phyloP scores from a whole-genome alignment of 176 grass and related monocot species.

The Phragmites australis region DNA sequence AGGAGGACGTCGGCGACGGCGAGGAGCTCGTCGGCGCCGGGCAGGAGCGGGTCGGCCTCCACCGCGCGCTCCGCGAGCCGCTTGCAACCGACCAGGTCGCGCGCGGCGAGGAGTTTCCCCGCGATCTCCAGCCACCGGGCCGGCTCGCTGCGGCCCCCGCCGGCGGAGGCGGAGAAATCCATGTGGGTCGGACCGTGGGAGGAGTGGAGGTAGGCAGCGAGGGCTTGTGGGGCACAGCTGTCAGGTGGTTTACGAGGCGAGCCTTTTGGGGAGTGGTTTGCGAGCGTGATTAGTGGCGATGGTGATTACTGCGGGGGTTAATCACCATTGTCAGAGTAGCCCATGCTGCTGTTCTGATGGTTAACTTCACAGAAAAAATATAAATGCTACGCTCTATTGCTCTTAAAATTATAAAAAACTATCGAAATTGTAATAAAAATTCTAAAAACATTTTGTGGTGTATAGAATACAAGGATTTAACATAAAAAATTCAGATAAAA shows the following conservation, averaged over 20 bases:
- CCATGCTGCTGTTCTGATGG: too few species aligned
- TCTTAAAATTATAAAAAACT: too few species aligned
- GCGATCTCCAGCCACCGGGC: slow-evolving; percentile 84
- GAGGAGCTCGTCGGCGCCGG: slow-evolving; percentile 81
- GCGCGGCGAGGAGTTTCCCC: slow-evolving; percentile 63
- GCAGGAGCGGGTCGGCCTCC: slow-evolving; percentile 68
- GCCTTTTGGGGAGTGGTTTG: not conserved
- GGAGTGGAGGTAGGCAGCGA: slow-evolving; percentile 6
- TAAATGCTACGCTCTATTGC: too few species aligned
- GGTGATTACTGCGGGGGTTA: too few species aligned
- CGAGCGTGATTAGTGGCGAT: too few species aligned
- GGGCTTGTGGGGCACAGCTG: slow-evolving; percentile 32
- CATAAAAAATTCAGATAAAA: too few species aligned
- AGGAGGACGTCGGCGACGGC: slow-evolving; percentile 91
- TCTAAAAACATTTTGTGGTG: too few species aligned
- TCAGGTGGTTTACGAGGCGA: slow-evolving; percentile 12
- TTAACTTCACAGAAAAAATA: too few species aligned
- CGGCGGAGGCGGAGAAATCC: slow-evolving; percentile 54
- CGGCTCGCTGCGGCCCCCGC: slow-evolving; percentile 55
- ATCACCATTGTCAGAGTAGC: too few species aligned
- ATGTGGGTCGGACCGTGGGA: slow-evolving; percentile 20
- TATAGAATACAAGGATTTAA: too few species aligned
- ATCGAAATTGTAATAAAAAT: too few species aligned
- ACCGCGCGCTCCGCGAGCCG: slow-evolving; percentile 87
- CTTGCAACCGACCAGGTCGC: slow-evolving; percentile 91